Conservation (phyloP, 345 rosid genomes). For the Rhodomyrtus tomentosa region DNA sequence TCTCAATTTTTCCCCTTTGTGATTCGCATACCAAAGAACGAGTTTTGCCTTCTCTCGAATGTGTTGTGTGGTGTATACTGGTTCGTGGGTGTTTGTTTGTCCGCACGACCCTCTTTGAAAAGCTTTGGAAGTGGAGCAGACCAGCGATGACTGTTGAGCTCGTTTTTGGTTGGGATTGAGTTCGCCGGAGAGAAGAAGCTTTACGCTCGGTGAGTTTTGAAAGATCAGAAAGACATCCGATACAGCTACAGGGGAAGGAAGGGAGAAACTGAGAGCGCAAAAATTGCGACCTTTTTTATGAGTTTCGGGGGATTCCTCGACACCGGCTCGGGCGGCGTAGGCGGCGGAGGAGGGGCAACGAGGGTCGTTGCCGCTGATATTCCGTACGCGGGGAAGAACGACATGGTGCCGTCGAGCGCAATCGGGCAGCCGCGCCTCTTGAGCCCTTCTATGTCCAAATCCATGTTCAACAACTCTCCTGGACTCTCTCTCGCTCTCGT, state of each 20-base stretch:
- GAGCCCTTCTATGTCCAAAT: conserved; percentile 36
- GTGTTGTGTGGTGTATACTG: background rate
- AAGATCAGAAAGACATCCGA: background rate
- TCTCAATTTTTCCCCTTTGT: background rate
- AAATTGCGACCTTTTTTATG: conserved; percentile 23
- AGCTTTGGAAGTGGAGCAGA: background rate
- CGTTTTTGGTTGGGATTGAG: background rate
- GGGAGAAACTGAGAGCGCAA: background rate
- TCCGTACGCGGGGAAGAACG: background rate
- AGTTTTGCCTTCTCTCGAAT: background rate
- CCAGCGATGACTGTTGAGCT: background rate
- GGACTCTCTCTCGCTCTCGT: conserved; percentile 83
- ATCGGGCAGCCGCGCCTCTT: conserved; percentile 42
- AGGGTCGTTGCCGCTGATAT: background rate
- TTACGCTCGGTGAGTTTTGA: background rate
- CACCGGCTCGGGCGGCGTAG: conserved; percentile 2
- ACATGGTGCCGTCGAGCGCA: conserved; percentile 41
- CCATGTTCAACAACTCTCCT: conserved; percentile 52
- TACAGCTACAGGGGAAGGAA: background rate
- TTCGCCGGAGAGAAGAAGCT: background rate
- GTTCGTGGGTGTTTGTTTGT: background rate
- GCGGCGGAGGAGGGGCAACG: background rate
- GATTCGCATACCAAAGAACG: background rate
- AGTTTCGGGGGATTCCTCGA: conserved; percentile 77
- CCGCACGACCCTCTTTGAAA: background rate